phyloP scores from a whole-genome alignment of 768 basidiomycete genomes.

The Daedaleopsis sinensis region DNA sequence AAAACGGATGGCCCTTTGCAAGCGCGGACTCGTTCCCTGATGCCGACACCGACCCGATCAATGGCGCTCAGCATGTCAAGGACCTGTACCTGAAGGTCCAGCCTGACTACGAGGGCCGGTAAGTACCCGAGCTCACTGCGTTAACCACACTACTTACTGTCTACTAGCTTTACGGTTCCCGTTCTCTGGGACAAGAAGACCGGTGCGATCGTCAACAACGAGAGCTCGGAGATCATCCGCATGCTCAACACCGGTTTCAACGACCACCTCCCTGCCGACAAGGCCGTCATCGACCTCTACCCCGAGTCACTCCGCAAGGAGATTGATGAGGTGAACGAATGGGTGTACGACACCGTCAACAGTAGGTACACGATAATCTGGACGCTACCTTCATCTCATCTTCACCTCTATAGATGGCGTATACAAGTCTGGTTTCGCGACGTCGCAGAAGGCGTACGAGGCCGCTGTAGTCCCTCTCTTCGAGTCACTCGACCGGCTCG shows the following conservation, averaged over 20 bases:
- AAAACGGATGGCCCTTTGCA: constrained; percentile 87
- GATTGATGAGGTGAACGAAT: constrained; percentile 85
- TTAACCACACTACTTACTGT: neutral
- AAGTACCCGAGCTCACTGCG: constrained; percentile 18
- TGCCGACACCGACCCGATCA: constrained; percentile 75
- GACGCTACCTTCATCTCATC: neutral
- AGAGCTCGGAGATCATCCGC: constrained; percentile 92
- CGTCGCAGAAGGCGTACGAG: constrained; percentile 78
- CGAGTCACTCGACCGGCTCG: constrained; percentile 76
- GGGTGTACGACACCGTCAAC: constrained; percentile 85
- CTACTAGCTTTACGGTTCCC: constrained; percentile 78
- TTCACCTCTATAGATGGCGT: constrained; percentile 62
- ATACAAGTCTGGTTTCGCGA: constrained; percentile 89
- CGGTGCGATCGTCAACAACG: constrained; percentile 92
- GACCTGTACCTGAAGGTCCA: constrained; percentile 85
- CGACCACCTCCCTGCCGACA: constrained; percentile 63
- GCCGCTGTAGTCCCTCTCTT: constrained; percentile 77
- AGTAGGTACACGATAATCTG: constrained; percentile 48
- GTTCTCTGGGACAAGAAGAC: constrained; percentile 92
- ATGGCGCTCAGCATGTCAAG: constrained; percentile 68
- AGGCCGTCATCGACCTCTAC: constrained; percentile 76
- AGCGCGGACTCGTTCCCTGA: constrained; percentile 66
- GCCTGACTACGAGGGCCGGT: constrained; percentile 74
- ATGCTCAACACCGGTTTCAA: constrained; percentile 91
- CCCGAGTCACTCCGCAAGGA: constrained; percentile 68